Base-by-base conservation (phyloP, 768 basidiomycete genomes). In the Kwoniella europaea region DNA sequence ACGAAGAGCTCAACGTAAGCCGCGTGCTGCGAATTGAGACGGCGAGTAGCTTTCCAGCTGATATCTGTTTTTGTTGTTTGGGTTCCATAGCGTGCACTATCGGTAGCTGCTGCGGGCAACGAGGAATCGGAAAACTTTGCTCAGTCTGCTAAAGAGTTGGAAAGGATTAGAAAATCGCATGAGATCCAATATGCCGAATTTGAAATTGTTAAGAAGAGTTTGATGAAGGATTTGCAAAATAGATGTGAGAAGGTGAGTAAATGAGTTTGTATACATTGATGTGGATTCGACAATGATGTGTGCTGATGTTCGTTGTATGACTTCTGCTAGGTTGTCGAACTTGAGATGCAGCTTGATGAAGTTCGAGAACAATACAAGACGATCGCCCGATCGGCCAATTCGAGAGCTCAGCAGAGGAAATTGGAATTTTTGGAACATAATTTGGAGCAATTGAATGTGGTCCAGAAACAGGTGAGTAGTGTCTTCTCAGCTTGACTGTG, bases 351-450 rank as follows among this genome's bases (percentile, higher is more conserved):
- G 83, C 86, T 99, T 43, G 97, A 98, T 79, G 97, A 99, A 82
- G 94, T 97, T 84, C 93, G 92, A 84, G 97, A 99, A 85, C 95
- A 98, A 82, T 99, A 99, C 85, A 96, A 94, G 86, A 96, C 95
- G 82, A 93, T 98, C 69, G 94, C 97, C 78, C 91, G 93, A 73
- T 97, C 97, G 83, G 95, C 94, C 86, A 98, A 98, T 84, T 94
- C 91, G 84, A 95, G 96, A 84, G 93, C 96, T 7, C 97, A 99
- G 77, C 93, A 96, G 86, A 95, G 96, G 89, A 98, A 98, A 88
- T 95, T 98, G 92, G 92, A 94, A 13, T 97, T 98, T 88, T 85
- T 99, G 65, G 94, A 98, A 82, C 91, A 96, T 63, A 99, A 98
- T 81, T 86, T 99, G 63, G 95, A 98, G 80, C 93, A 96, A 81